Conservation (phyloP, 495 filamentous ascomycete genomes). For the Hyaloscypha finlandica region DNA sequence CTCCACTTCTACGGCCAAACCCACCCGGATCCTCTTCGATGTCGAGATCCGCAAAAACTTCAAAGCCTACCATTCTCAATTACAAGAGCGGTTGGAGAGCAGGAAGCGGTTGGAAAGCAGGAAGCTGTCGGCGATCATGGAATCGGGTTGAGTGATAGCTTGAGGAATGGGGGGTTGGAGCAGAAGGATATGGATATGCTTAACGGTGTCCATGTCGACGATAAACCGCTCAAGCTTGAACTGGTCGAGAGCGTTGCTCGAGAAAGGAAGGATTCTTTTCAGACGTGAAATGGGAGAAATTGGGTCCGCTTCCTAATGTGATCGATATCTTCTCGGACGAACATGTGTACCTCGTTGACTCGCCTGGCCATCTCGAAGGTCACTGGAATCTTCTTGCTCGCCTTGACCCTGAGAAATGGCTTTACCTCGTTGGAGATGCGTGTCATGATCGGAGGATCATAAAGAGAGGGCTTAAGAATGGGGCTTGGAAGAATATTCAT, state of each 20-base stretch:
- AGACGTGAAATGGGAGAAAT: conserved; percentile 33
- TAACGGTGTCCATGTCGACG: neutral
- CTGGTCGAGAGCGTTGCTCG: neutral
- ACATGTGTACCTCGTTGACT: conserved; percentile 42
- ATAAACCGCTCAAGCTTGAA: neutral
- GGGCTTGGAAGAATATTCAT: conserved; percentile 40
- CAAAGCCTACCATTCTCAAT: conserved; percentile 36
- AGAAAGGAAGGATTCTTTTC: conserved; percentile 8
- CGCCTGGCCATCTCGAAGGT: conserved; percentile 49
- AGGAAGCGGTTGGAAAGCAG: conserved; percentile 29
- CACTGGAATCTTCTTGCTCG: conserved; percentile 50
- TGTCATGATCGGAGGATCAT: conserved; percentile 49
- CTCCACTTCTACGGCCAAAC: conserved; percentile 12
- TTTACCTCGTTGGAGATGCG: conserved; percentile 50
- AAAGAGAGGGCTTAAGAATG: conserved; percentile 44
- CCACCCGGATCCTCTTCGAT: conserved; percentile 44
- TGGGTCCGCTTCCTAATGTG: conserved; percentile 35
- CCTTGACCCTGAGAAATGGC: conserved; percentile 27
- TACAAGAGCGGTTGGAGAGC: no score
- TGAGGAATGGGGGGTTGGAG: conserved; percentile 34
- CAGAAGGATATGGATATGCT: conserved; percentile 36
- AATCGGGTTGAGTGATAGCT: conserved; percentile 39
- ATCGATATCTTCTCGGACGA: conserved; percentile 48
- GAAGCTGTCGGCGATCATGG: conserved; percentile 25
- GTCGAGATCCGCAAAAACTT: conserved; percentile 40